Percentiles rank a stretch among this genome's conserved stretches.
phyloP scores from a whole-genome alignment of 768 basidiomycete genomes.

The Termitomyces sp. region DNA sequence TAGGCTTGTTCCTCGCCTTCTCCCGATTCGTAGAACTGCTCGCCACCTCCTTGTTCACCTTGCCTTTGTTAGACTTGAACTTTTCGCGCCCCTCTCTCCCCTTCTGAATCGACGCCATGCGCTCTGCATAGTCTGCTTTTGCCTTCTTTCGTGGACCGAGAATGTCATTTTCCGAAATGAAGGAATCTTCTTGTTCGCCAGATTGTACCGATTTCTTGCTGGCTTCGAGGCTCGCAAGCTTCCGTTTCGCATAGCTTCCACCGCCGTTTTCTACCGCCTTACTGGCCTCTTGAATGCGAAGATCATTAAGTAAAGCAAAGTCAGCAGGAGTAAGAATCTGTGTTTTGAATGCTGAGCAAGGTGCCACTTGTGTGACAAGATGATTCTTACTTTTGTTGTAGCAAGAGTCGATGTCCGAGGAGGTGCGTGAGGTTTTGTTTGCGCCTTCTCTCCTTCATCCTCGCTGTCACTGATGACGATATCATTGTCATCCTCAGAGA shows the following conservation, averaged over 20 bases:
- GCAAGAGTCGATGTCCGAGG: slow-evolving; percentile 61
- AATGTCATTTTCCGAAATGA: slow-evolving; percentile 89
- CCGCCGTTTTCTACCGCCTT: slow-evolving; percentile 66
- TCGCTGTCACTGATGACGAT: slow-evolving; percentile 86
- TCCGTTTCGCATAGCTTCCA: slow-evolving; percentile 80
- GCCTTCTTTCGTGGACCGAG: slow-evolving; percentile 90
- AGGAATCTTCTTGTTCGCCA: slow-evolving; percentile 45
- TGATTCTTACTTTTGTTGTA: slow-evolving; percentile 65
- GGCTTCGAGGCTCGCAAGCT: slow-evolving; percentile 77
- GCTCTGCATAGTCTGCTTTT: slow-evolving; percentile 91
- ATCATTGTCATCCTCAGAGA: slow-evolving; percentile 64
- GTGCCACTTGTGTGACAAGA: not conserved
- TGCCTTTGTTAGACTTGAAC: slow-evolving; percentile 87
- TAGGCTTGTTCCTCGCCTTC: slow-evolving; percentile 90
- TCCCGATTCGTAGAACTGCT: slow-evolving; percentile 90
- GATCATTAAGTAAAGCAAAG: slow-evolving; percentile 86
- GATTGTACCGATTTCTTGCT: slow-evolving; percentile 51
- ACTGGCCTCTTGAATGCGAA: slow-evolving; percentile 74
- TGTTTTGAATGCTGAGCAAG: not conserved
- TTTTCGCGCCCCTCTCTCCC: slow-evolving; percentile 95
- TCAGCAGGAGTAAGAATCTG: slow-evolving; percentile 98
- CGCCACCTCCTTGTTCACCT: slow-evolving; percentile 76
- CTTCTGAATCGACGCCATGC: slow-evolving; percentile 86
- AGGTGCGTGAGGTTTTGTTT: slow-evolving; percentile 25
- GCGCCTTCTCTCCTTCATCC: slow-evolving; percentile 60